Conservation (phyloP, 495 filamentous ascomycete genomes). For the Filosporella fistucella region DNA sequence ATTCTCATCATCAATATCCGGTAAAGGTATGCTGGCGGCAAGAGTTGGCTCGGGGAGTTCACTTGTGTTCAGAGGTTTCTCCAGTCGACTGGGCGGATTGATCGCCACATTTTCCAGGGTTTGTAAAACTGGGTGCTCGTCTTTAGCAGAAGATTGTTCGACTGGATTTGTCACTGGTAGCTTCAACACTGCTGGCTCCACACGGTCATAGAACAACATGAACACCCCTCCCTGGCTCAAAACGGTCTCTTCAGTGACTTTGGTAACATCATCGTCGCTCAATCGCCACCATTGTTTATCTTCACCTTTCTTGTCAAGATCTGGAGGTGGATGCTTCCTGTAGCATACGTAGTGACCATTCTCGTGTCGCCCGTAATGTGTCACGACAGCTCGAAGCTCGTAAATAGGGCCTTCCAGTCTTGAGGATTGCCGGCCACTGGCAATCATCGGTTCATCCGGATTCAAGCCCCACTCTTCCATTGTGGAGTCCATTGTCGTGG, state of each 20-base stretch:
- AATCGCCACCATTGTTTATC: constrained; percentile 69
- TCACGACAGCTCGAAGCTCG: constrained; percentile 77
- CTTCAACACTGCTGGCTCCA: constrained; percentile 29
- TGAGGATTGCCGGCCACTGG: constrained; percentile 32
- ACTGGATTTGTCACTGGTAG: no score
- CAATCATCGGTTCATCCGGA: constrained; percentile 65
- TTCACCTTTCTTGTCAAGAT: constrained; percentile 14
- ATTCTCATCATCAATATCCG: constrained; percentile 17
- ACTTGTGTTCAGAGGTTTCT: background rate
- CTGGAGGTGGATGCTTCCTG: constrained; percentile 51
- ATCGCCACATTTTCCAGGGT: background rate
- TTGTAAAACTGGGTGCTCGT: no score
- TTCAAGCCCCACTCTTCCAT: constrained; percentile 64
- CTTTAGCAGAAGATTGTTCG: no score
- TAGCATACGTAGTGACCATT: constrained; percentile 97
- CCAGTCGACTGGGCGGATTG: background rate
- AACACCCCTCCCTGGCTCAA: constrained; percentile 81
- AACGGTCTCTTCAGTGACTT: constrained; percentile 68
- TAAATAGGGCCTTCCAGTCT: constrained; percentile 54
- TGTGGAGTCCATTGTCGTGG: constrained; percentile 21
- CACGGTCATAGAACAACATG: constrained; percentile 91
- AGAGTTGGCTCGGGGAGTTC: constrained; percentile 1
- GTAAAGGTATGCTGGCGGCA: constrained; percentile 19
- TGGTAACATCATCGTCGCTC: constrained; percentile 77
- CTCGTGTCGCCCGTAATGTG: constrained; percentile 86